Evolutionary conservation across 75 land plant species (phyloP), one percentile per base, ranked within the genome.

Genomic region (Chamaecyparis obtusa): DNA sequence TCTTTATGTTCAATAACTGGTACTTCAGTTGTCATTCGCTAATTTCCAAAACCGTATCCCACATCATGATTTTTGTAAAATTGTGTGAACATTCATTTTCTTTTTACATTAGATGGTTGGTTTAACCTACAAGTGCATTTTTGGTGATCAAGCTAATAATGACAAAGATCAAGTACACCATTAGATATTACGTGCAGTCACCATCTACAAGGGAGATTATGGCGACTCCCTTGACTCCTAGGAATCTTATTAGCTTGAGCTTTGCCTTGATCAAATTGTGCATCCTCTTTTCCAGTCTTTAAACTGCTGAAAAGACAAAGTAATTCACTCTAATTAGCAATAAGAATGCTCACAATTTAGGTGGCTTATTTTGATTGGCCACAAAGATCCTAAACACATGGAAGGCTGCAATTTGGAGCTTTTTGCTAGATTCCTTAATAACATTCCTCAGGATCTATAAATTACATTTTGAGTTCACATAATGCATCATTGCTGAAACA

Each of bases 311-410:
- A 91, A 69, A 97, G 91, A 0, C 96, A 94, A 48, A 97, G 93
- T 21, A 97, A 89, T 88, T 97, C 95, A 90, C 87, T 92, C 80
- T 92, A 91, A 85, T 96, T 97, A 33, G 95, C 91, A 21, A 94
- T 86, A 57, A 97, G 91, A 71, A 96, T 94, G 84, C 87, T 87
- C 36, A 94, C 92, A 39, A 97, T 48, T 96, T 98, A n/a, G 94
- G 91, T 77, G 98, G 98, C 88, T 97, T 97, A 83, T 93, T 94
- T 74, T 90, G 88, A 88, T 97, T 97, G 43, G 95, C 96, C 36
- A 89, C 98, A 88, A 97, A 97, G 24, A 95, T 97, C 96, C 95
- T 98, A 92, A 98, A 98, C 36, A 98, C 99, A 87, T 96, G 97
- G 87, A 98, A 98, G 33, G 99, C 95, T 87, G 93, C 99, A 36